Evolutionary conservation across 768 basidiomycete species (phyloP).

Genomic region (Suillus spraguei): DNA sequence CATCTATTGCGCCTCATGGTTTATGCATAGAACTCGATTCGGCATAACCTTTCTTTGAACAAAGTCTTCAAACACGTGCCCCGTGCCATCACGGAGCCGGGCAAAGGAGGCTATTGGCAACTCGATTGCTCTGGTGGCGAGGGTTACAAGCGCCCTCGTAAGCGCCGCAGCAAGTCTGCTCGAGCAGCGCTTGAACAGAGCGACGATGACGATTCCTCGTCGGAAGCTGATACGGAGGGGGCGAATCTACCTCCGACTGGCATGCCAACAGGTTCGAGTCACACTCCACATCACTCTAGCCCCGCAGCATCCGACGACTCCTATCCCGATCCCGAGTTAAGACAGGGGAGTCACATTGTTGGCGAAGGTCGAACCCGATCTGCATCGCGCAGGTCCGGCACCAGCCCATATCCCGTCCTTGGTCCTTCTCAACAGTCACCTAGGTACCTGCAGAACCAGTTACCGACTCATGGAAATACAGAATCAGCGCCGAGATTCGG

Average conservation of each 20-base stretch:
- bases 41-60: conserved; percentile 54
- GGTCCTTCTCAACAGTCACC: conserved; percentile 27
- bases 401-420: conserved; percentile 27
- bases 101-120: conserved; percentile 70
- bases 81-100: conserved; percentile 67
- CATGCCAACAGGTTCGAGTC: conserved; percentile 4
- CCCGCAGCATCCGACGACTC: conserved; percentile 31
- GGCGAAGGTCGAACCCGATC: conserved; percentile 36
- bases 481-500: conserved; percentile 18
- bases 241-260: conserved; percentile 10
- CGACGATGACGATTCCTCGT: conserved; percentile 27
- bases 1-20: not conserved
- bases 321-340: conserved; percentile 39
- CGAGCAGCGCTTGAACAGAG: conserved; percentile 30
- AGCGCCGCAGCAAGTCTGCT: conserved; percentile 48
- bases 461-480: conserved; percentile 21
- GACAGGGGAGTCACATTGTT: conserved; percentile 37
- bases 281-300: conserved; percentile 5
- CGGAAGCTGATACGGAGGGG: conserved; percentile 28
- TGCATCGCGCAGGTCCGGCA: conserved; percentile 22
- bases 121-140: conserved; percentile 56
- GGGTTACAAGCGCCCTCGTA: conserved; percentile 63
- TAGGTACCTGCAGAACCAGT: conserved; percentile 25
- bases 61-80: conserved; percentile 57
- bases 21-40: conserved; percentile 46